Base-by-base conservation (phyloP, 495 filamentous ascomycete genomes). In the Penicillium cataractarum region DNA sequence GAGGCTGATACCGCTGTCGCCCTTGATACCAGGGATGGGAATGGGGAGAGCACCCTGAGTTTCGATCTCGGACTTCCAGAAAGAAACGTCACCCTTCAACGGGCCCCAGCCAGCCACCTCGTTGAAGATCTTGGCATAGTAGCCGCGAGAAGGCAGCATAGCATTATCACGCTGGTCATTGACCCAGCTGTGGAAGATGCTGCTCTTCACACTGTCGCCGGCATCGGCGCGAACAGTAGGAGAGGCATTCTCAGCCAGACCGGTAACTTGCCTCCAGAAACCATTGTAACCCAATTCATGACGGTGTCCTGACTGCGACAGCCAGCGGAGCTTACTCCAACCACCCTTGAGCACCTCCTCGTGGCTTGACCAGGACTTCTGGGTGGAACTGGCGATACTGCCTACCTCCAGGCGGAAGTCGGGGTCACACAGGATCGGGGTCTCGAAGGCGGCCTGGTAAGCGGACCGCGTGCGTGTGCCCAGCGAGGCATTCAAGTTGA, bases 281-380 rank as follows among this genome's bases (percentile, higher is more conserved):
- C 87, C 88, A 24, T 87, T 88, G 76, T 97, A 96, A 42, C 84
- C 83, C 57, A 97, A 57, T 62, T 95, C 87, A 70, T 96, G 90
- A 57, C 74, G 84, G 63, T 90, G 84, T 33, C 84, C 83, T 26
- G 81, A 81, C 46, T 76, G 71, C 31, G 82, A 85, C 51, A 86
- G 66, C 88, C 90, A 98, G 50, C 84, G 83, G 22, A 97, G 74
- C 58, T 90, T 93, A 9, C 90, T 80, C 73, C 85, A 88, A 9
- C 85, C 92, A 22, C 93, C 93, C 64, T 87, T 91, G n/a, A 94
- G 74, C 1, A 87, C 86, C 76, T 98, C 96, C 63, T 97, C 94
- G 68, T 99, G 94, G 60, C 90, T 94, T 4, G 95, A 91, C 88
- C 91, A 97, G 15, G 86, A 83, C 70, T 97, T 97, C 62, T 92